Conservation (phyloP, 306 rosid genomes). For the Glycyrrhiza uralensis region DNA sequence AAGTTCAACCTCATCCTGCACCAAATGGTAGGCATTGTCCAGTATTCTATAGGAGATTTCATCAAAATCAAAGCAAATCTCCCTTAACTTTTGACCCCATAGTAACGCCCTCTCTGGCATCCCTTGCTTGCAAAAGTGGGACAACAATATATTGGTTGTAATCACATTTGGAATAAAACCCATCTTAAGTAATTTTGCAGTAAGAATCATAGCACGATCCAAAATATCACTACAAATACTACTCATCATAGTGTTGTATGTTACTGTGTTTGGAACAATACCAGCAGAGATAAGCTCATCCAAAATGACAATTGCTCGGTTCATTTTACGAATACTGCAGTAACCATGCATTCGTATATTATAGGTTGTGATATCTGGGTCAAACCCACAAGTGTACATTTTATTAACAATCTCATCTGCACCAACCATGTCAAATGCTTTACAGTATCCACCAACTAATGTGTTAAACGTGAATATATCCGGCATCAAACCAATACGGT, state of each 20-base stretch:
- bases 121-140: conserved; percentile 24
- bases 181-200: conserved; percentile 21
- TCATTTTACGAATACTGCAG: neutral
- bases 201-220: conserved; percentile 19
- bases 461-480: conserved; percentile 21
- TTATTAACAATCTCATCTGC: conserved; percentile 11
- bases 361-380: conserved; percentile 16
- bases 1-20: conserved; percentile 18
- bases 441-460: conserved; percentile 15
- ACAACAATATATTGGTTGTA: conserved; percentile 17
- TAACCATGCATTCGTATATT: conserved; percentile 14
- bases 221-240: conserved; percentile 20
- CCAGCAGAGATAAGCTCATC: conserved; percentile 23
- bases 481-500: conserved; percentile 18
- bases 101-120: conserved; percentile 17
- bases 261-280: conserved; percentile 19
- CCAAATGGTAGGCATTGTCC: conserved; percentile 3
- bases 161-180: conserved; percentile 16
- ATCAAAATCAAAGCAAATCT: conserved; percentile 14
- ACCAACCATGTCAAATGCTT: conserved; percentile 20
- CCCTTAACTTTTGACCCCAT: conserved; percentile 16
- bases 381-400: conserved; percentile 1
- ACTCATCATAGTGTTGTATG: conserved; percentile 12
- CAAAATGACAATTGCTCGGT: conserved; percentile 10
- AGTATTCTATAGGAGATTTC: conserved; percentile 11